Percentiles rank a stretch among this genome's conserved stretches.
Evolutionary conservation across 768 basidiomycete genomes (phyloP).

Genomic region (Russula brevipes): DNA sequence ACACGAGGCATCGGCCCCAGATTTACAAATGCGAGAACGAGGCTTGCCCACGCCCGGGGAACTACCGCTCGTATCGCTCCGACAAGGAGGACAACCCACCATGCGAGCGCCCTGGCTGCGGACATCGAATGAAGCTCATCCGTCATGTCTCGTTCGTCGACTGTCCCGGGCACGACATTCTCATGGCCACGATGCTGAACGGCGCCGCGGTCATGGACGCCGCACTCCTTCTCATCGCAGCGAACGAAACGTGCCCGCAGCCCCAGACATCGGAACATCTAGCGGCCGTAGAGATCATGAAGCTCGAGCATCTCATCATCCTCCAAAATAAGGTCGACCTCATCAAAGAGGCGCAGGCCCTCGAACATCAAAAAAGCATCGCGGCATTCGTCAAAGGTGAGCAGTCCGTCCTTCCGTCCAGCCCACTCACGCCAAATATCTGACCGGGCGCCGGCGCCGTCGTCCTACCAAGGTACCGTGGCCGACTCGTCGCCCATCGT

Average conservation of each 20-base stretch:
- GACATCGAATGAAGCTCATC: slow-evolving; percentile 81
- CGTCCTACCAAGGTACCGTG: slow-evolving; percentile 66
- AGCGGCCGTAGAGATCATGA: slow-evolving; percentile 99
- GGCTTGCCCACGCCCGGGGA: slow-evolving; percentile 88
- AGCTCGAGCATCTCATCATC: slow-evolving; percentile 95
- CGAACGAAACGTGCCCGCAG: slow-evolving; percentile 98
- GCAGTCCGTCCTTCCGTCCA: slow-evolving; percentile 19
- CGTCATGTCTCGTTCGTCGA: slow-evolving; percentile 99
- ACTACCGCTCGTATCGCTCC: slow-evolving; percentile 89
- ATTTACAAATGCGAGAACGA: slow-evolving; percentile 98
- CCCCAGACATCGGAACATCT: slow-evolving; percentile 99
- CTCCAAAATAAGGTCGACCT: slow-evolving; percentile 98
- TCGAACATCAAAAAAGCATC: slow-evolving; percentile 96
- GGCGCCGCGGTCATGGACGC: slow-evolving; percentile 99
- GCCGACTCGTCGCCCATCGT: slow-evolving; percentile 97
- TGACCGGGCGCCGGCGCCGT: neutral
- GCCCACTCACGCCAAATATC: neutral
- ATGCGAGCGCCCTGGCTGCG: slow-evolving; percentile 92
- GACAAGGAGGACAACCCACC: slow-evolving; percentile 91
- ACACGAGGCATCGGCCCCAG: slow-evolving; percentile 38
- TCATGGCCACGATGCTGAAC: slow-evolving; percentile 99
- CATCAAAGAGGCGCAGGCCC: slow-evolving; percentile 89
- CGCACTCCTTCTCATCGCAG: slow-evolving; percentile 90
- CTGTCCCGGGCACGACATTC: slow-evolving; percentile 96
- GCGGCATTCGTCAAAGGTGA: slow-evolving; percentile 89